phyloP scores from a whole-genome alignment of 805 yeast genomes.

The Komagataella populi region DNA sequence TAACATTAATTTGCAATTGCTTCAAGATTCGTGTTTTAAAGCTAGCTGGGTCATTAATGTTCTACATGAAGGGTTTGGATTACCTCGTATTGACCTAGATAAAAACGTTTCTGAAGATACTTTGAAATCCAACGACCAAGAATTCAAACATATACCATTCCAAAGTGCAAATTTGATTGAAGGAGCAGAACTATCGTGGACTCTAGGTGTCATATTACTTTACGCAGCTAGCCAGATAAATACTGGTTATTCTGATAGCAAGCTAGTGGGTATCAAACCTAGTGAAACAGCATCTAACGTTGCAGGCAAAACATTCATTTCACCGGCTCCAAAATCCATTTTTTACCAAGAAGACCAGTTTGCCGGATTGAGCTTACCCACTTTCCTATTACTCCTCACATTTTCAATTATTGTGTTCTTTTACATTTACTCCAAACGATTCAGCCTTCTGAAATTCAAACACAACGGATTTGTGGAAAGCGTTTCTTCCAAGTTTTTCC shows the following conservation, averaged over 20 bases:
- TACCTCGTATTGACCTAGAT: constrained; percentile 61
- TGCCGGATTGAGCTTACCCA: not conserved
- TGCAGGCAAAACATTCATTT: constrained; percentile 18
- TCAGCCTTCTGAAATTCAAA: not conserved
- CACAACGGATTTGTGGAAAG: not conserved
- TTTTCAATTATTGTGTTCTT: too few relatives aligned
- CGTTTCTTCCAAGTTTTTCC: not conserved
- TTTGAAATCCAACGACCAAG: constrained; percentile 15
- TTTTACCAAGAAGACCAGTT: not conserved
- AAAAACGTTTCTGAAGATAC: constrained; percentile 13
- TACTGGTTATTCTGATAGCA: constrained; percentile 5
- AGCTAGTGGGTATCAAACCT: constrained; percentile 23
- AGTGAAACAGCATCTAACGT: constrained; percentile 14
- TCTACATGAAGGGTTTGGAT: constrained; percentile 82
- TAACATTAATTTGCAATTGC: constrained; percentile 36
- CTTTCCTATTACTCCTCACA: not conserved
- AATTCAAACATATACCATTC: constrained; percentile 41
- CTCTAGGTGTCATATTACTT: constrained; percentile 74
- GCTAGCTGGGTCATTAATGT: constrained; percentile 89
- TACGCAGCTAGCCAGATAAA: constrained; percentile 64
- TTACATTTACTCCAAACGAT: not conserved
- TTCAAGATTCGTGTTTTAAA: constrained; percentile 79
- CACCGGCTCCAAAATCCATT: not conserved
- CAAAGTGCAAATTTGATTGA: constrained; percentile 70
- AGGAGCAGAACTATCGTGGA: constrained; percentile 90